Percentiles rank a stretch among this genome's conserved stretches.
Conservation (phyloP, 768 basidiomycete species). For the Terana coerulea region DNA sequence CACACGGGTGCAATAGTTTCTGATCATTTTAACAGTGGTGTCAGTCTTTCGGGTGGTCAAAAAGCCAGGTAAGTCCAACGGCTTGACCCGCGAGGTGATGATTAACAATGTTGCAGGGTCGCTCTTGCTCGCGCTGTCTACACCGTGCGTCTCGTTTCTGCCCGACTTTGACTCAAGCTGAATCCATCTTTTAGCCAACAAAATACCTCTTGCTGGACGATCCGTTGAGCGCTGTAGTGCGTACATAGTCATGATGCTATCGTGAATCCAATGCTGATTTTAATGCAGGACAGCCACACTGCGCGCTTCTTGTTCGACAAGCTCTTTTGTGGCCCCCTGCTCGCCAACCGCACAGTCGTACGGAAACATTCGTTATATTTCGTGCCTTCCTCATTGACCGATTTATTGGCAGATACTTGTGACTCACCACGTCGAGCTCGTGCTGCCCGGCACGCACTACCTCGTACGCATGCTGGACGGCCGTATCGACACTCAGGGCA, state of each 20-base stretch:
- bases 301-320: conserved; percentile 59
- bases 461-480: conserved; percentile 80
- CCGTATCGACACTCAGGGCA: conserved; percentile 72
- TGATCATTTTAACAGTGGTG: conserved; percentile 44
- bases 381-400: neutral
- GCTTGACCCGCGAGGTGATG: neutral
- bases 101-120: conserved; percentile 39
- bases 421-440: conserved; percentile 82
- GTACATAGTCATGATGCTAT: conserved; percentile 23
- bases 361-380: conserved; percentile 16
- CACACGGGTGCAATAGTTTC: too few species aligned
- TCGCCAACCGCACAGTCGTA: conserved; percentile 68
- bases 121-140: conserved; percentile 84
- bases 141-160: conserved; percentile 43
- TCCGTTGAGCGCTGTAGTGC: conserved; percentile 76
- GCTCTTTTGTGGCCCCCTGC: conserved; percentile 62
- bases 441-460: conserved; percentile 70
- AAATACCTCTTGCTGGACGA: conserved; percentile 68
- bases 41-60: conserved; percentile 78
- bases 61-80: conserved; percentile 56
- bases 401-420: conserved; percentile 52
- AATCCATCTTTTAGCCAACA: conserved; percentile 18
- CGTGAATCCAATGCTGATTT: too few species aligned
- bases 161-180: too few species aligned
- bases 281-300: conserved; percentile 60